phyloP scores from a whole-genome alignment of 1,139 yeast genomes.

The Suhomyces panamericanus region DNA sequence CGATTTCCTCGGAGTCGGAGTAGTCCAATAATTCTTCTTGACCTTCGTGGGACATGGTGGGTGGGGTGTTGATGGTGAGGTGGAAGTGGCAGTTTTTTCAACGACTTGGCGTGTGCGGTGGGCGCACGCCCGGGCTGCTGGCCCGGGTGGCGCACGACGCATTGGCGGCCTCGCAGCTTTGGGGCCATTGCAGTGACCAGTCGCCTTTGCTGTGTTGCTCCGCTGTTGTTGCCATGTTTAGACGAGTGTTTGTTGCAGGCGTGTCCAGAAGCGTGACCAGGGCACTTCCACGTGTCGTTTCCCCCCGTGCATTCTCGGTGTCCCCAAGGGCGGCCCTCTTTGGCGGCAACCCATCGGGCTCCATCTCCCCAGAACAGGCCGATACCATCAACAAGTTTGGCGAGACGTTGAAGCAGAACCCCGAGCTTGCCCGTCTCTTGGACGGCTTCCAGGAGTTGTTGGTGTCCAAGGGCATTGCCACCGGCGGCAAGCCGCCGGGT shows the following conservation, averaged over 20 bases:
- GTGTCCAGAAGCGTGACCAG: no score
- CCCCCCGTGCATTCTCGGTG: slow-evolving; percentile 6
- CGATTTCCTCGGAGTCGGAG: slow-evolving; percentile 96
- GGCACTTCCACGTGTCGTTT: not conserved
- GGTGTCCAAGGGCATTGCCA: slow-evolving; percentile 35
- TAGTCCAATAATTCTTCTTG: slow-evolving; percentile 99
- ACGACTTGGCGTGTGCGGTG: slow-evolving; percentile 5
- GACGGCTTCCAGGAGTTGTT: slow-evolving; percentile 35
- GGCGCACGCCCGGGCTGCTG: not conserved
- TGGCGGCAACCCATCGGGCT: slow-evolving; percentile 9
- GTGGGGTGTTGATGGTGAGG: slow-evolving; percentile 4
- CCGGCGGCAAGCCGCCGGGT: slow-evolving; percentile 34
- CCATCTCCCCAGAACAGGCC: slow-evolving; percentile 14
- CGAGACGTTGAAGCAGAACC: slow-evolving; percentile 20
- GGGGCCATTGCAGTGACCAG: no score
- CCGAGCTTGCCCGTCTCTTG: slow-evolving; percentile 30
- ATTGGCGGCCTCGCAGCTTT: no score
- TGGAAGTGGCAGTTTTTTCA: slow-evolving; percentile 7
- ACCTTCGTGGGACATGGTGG: slow-evolving; percentile 80
- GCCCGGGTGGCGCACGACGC: slow-evolving; percentile 6
- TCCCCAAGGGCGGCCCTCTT: slow-evolving; percentile 8
- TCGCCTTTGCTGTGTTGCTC: no score
- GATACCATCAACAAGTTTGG: slow-evolving; percentile 16
- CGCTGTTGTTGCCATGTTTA: not conserved
- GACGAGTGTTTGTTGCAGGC: not conserved